A percentile compares a stretch with the other conserved stretches of the same genome.
phyloP scores from a whole-genome alignment of 2,329 filamentous ascomycete genomes.

The Paecilomyces dactylethromorphus region DNA sequence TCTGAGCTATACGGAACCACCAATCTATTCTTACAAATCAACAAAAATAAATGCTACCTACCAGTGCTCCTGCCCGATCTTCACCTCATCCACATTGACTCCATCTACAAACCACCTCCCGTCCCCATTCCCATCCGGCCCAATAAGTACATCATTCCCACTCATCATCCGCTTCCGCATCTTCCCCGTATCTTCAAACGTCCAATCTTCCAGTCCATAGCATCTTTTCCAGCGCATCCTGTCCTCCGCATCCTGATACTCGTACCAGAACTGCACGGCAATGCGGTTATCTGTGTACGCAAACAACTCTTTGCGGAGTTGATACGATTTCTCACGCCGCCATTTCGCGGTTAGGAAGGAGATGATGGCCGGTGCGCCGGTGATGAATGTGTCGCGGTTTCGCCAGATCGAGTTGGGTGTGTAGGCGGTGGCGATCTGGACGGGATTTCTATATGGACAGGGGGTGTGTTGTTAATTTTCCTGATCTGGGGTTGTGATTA shows the following conservation, averaged over 20 bases:
- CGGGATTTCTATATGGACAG: constrained; percentile 50
- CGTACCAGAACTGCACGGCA: constrained; percentile 88
- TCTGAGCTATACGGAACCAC: no score
- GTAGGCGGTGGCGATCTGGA: constrained; percentile 63
- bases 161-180: constrained; percentile 45
- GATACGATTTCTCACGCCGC: constrained; percentile 64
- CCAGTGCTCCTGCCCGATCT: constrained; percentile 31
- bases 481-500: background rate
- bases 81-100: constrained; percentile 33
- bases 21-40: background rate
- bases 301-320: constrained; percentile 77
- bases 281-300: constrained; percentile 69
- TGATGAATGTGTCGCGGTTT: constrained; percentile 65
- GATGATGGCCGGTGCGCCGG: constrained; percentile 61
- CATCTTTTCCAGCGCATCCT: constrained; percentile 72
- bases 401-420: constrained; percentile 73
- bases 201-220: constrained; percentile 62
- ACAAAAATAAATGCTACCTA: constrained; percentile 9
- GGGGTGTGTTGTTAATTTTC: background rate
- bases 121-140: constrained; percentile 34
- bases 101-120: constrained; percentile 41
- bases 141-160: constrained; percentile 40
- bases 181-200: constrained; percentile 38
- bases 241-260: constrained; percentile 62
- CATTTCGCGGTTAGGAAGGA: constrained; percentile 67